Conservation (phyloP, 148 eudicot genomes). For the Fagopyrum tataricum region DNA sequence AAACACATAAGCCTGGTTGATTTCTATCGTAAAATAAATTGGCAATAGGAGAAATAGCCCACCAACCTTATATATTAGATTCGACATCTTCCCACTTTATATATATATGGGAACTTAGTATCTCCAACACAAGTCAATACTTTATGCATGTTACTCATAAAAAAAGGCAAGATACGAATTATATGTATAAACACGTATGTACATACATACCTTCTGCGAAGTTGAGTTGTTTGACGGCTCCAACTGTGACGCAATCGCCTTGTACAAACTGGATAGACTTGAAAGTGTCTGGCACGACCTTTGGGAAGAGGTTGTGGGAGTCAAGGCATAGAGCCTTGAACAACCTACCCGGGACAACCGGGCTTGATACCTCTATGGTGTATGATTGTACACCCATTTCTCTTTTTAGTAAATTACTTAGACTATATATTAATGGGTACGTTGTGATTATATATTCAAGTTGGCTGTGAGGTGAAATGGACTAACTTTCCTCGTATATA, state of each 20-base stretch:
- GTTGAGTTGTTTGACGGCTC: constrained; percentile 14
- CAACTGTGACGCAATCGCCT: constrained; percentile 12
- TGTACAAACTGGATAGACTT: constrained; percentile 16
- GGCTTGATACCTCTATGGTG: constrained; percentile 15
- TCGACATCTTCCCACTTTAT: no score
- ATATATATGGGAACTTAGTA: no score
- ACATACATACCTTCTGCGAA: constrained; percentile 15
- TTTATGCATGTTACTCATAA: no score
- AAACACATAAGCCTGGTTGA: no score
- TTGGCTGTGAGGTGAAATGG: neutral
- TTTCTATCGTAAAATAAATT: no score
- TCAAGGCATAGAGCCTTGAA: constrained; percentile 22
- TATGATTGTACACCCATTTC: constrained; percentile 22
- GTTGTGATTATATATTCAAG: neutral
- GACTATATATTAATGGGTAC: constrained; percentile 17
- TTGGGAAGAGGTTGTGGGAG: constrained; percentile 25
- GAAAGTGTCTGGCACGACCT: constrained; percentile 16
- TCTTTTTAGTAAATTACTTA: neutral
- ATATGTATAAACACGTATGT: neutral
- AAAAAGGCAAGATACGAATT: no score
- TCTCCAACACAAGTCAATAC: no score
- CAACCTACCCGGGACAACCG: constrained; percentile 17
- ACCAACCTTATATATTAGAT: no score
- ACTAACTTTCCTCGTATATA: neutral
- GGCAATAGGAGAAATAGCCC: no score